A percentile compares a stretch with the other conserved stretches of the same genome.
These are phyloP conservation scores for Eucalyptus brandiana DNA, from an alignment of 345 rosid species.

Conservation along the genomic window DNA sequence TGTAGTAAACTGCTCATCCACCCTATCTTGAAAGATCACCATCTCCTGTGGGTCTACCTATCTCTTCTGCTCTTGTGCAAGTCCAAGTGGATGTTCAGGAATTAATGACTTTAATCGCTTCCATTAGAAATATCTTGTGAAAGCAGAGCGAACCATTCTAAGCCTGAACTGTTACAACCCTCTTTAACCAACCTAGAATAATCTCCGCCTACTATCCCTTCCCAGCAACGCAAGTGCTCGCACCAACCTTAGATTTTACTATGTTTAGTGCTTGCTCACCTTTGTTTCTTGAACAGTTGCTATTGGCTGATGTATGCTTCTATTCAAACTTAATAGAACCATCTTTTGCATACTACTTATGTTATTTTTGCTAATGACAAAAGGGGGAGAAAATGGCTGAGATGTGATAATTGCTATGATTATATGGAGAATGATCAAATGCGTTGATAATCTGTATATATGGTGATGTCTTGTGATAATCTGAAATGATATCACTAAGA, in stretches of 20 bases:
- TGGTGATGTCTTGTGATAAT: background rate
- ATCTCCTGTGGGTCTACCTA: background rate
- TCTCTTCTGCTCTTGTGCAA: background rate
- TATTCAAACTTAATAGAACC: background rate
- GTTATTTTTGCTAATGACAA: background rate
- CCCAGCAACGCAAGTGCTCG: background rate
- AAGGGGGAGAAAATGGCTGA: background rate
- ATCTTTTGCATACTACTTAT: background rate
- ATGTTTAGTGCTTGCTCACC: background rate
- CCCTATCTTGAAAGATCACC: background rate
- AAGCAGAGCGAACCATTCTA: background rate
- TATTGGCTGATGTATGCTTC: background rate
- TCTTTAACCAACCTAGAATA: background rate
- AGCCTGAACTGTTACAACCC: background rate
- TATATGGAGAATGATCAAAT: background rate
- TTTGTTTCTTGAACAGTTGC: background rate
- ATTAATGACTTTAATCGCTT: background rate
- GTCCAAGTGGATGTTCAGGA: background rate
- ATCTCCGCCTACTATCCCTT: too few species aligned
- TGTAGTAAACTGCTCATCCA: background rate
- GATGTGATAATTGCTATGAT: background rate
- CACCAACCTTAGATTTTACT: background rate
- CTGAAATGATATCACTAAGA: background rate
- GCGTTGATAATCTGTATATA: background rate
- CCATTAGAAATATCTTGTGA: background rate